Percentiles rank a stretch among this genome's conserved stretches.
Evolutionary conservation across 441 rosid genomes (phyloP).

Genomic region (Arabidopsis lyrata): DNA sequence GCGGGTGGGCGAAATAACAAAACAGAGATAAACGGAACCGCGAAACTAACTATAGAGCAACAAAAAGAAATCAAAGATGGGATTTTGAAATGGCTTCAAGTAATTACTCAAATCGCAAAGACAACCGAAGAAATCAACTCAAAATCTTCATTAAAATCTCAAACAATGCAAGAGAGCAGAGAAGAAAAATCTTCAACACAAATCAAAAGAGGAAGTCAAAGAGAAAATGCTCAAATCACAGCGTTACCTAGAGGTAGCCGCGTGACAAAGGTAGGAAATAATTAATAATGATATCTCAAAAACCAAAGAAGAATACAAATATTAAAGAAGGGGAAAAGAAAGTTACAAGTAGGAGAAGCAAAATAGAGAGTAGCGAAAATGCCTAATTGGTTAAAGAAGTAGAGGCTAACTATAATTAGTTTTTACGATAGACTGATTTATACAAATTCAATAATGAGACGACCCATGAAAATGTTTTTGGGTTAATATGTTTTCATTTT

Average conservation of each 20-base stretch:
- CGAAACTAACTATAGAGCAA: constrained; percentile 17
- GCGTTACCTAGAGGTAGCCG: constrained; percentile 17
- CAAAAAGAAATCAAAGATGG: constrained; percentile 32
- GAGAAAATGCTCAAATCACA: neutral
- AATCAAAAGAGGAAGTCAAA: neutral
- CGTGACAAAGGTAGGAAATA: neutral
- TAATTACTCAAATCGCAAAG: constrained; percentile 17
- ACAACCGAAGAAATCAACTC: constrained; percentile 3
- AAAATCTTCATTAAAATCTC: neutral
- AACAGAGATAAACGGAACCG: neutral
- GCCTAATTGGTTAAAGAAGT: neutral
- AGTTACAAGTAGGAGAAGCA: neutral
- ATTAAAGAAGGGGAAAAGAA: neutral
- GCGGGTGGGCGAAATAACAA: neutral
- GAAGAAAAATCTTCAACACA: constrained; percentile 4
- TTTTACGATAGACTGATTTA: neutral
- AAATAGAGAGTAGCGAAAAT: neutral
- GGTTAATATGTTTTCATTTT: neutral
- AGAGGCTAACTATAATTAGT: neutral
- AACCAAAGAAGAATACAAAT: constrained; percentile 20
- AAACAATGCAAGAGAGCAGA: neutral
- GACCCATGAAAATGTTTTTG: neutral
- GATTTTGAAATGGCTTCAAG: constrained; percentile 19
- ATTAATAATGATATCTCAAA: neutral
- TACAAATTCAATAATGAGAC: neutral